phyloP scores from a whole-genome alignment of 768 basidiomycete species.

The Phaffia australis region DNA sequence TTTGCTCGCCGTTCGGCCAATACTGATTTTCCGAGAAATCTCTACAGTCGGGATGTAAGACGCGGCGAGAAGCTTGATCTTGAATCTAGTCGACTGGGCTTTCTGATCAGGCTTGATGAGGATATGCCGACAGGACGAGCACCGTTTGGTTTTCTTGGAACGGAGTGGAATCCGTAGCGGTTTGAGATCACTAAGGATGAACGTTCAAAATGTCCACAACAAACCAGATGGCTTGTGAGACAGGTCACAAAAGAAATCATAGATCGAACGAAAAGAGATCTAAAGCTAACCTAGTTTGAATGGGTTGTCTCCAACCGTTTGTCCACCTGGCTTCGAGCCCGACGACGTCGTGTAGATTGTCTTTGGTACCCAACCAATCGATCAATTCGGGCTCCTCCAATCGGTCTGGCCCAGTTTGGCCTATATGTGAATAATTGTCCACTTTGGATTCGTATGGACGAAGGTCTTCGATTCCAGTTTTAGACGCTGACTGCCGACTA shows the following conservation, averaged over 20 bases:
- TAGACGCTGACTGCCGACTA: background rate
- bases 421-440: background rate
- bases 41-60: constrained; percentile 85
- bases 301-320: constrained; percentile 61
- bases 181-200: constrained; percentile 53
- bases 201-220: background rate
- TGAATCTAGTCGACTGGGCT: constrained; percentile 82
- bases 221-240: constrained; percentile 10
- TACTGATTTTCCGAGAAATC: constrained; percentile 35
- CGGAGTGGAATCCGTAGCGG: constrained; percentile 85
- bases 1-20: background rate
- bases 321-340: constrained; percentile 69
- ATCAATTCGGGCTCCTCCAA: constrained; percentile 44
- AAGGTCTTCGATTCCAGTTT: constrained; percentile 6
- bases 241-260: background rate
- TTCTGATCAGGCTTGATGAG: constrained; percentile 98
- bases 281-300: constrained; percentile 52
- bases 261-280: background rate
- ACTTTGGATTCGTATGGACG: constrained; percentile 7
- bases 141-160: constrained; percentile 90
- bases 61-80: constrained; percentile 92
- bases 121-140: constrained; percentile 85
- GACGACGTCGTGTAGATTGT: constrained; percentile 46
- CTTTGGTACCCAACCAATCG: constrained; percentile 57
- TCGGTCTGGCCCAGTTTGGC: constrained; percentile 20